phyloP scores from a whole-genome alignment of 164 flowering plant species.

The Sextonia rubra region DNA sequence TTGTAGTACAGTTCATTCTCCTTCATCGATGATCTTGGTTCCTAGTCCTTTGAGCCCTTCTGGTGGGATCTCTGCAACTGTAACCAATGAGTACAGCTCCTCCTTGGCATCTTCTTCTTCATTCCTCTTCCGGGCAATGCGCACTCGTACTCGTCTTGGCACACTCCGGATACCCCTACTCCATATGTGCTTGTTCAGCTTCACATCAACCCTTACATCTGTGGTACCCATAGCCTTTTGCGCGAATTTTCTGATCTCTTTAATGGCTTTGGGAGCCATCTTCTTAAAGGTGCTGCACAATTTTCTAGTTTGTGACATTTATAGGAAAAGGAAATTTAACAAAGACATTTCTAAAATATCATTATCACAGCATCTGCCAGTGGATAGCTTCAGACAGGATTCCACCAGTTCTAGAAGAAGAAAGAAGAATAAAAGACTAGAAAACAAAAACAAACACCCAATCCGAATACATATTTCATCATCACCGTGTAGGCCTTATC shows the following conservation, averaged over 20 bases:
- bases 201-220: constrained; percentile 20
- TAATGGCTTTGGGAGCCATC: constrained; percentile 22
- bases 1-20: background rate
- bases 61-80: constrained; percentile 17
- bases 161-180: constrained; percentile 19
- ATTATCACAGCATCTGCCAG: no score
- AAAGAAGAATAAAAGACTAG: no score
- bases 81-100: constrained; percentile 19
- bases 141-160: constrained; percentile 16
- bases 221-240: constrained; percentile 21
- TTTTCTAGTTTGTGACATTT: no score
- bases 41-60: constrained; percentile 19
- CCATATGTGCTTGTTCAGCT: constrained; percentile 21
- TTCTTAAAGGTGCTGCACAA: constrained; percentile 19
- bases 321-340: no score
- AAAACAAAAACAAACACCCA: no score
- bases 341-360: no score
- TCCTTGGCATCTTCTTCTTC: constrained; percentile 23
- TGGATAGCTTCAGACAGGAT: no score
- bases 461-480: no score
- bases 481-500: no score
- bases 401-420: no score
- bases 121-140: constrained; percentile 22
- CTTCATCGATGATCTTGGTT: constrained; percentile 19
- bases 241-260: constrained; percentile 19